A percentile compares a stretch with the other conserved stretches of the same genome.
phyloP scores from a whole-genome alignment of 2,329 filamentous ascomycete species.

The Beauveria sp. region DNA sequence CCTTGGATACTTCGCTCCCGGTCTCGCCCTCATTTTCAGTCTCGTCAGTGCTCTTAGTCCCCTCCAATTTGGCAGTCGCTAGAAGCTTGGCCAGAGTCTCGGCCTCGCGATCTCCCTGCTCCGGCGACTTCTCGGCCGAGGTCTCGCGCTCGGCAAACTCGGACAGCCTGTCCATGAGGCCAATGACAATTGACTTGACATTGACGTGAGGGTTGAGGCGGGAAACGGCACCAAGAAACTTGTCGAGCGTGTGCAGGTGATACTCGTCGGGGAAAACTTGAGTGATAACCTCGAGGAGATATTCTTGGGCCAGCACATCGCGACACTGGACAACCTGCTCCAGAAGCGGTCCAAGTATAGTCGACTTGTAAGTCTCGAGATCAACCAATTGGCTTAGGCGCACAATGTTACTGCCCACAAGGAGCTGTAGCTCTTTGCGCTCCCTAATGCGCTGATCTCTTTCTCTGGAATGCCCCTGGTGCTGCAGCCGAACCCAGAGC shows the following conservation, averaged over 20 bases:
- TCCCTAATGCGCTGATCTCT: constrained; percentile 90
- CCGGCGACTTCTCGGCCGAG: constrained; percentile 59
- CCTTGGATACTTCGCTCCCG: constrained; percentile 20
- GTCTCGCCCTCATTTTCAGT: constrained; percentile 26
- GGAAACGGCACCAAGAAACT: constrained; percentile 88
- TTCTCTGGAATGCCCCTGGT: constrained; percentile 94
- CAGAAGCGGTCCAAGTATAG: constrained; percentile 78
- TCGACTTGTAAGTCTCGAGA: constrained; percentile 84
- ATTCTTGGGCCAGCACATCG: constrained; percentile 94
- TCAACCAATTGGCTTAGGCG: constrained; percentile 93
- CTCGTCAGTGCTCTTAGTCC: constrained; percentile 21
- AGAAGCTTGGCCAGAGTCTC: constrained; percentile 73
- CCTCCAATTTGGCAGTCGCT: constrained; percentile 63
- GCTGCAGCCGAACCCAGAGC: constrained; percentile 93
- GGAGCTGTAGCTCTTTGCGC: constrained; percentile 85
- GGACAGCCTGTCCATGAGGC: constrained; percentile 91
- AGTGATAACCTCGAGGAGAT: constrained; percentile 94
- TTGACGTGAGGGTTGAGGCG: constrained; percentile 94
- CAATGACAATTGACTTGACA: constrained; percentile 95
- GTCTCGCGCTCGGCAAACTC: constrained; percentile 90
- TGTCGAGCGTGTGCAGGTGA: constrained; percentile 91
- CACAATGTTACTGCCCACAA: constrained; percentile 95
- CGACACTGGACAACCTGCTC: constrained; percentile 98
- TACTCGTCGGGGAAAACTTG: constrained; percentile 99
- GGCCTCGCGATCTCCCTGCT: constrained; percentile 71